Evolutionary conservation across 306 rosid species (phyloP).

Genomic region (Acmispon strigosus): DNA sequence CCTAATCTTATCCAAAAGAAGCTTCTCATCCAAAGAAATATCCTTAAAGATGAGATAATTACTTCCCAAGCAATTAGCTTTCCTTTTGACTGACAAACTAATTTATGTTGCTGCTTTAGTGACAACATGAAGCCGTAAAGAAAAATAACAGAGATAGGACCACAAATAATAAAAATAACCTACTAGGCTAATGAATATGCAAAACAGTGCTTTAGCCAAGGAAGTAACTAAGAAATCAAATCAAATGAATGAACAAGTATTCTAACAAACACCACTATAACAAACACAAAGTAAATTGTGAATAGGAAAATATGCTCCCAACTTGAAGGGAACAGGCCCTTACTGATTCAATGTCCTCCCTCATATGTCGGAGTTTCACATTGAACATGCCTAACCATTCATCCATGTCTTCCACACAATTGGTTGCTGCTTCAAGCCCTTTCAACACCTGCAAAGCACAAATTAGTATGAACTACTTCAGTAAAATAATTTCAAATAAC

Average conservation of each 20-base stretch:
- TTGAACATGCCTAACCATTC: slow-evolving; percentile 97
- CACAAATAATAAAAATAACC: not conserved
- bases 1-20: not conserved
- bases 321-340: slow-evolving; percentile 17
- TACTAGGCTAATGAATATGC: not conserved
- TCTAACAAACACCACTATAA: slow-evolving; percentile 2
- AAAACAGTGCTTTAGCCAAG: not conserved
- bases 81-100: too few species aligned
- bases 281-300: slow-evolving; percentile 14
- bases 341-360: slow-evolving; percentile 98
- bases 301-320: slow-evolving; percentile 16
- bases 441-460: slow-evolving; percentile 60
- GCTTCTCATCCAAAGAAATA: not conserved
- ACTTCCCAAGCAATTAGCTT: not conserved
- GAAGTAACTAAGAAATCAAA: slow-evolving; percentile 1
- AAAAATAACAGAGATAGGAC: not conserved
- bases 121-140: not conserved
- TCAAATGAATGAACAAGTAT: slow-evolving; percentile 2
- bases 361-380: slow-evolving; percentile 95
- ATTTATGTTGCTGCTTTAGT: too few species aligned
- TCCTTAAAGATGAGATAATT: not conserved
- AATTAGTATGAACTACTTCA: slow-evolving; percentile 9
- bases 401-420: slow-evolving; percentile 88
- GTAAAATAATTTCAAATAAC: not conserved
- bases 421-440: slow-evolving; percentile 78